Base-by-base conservation (phyloP, 768 basidiomycete genomes). In the Boletus eberwhitei region DNA sequence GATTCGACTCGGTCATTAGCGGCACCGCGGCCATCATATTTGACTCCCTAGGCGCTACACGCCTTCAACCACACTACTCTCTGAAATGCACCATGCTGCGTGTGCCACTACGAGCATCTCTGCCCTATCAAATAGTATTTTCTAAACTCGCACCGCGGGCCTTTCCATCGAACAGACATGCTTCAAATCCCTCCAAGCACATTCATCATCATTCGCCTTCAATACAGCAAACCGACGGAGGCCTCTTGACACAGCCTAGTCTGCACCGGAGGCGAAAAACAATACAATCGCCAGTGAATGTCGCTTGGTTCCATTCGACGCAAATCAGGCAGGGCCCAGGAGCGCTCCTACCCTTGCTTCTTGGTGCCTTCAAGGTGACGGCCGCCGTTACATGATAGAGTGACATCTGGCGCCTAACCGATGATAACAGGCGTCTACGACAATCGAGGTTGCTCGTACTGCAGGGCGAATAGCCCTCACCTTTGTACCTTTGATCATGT, bases 391-490 rank as follows among this genome's bases (percentile, higher is more conserved):
- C 19, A 35, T 37, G 54, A 52, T 46, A 36, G 38, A 34, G 47
- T 46, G 8, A 5, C 16, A 13, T 16, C 55, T 52, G 34, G 53
- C 26, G 26, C 21, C 34, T 5, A 34, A 19, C 32, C 17, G 8
- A 14, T 26, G 17, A 17, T n/a, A 0, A 11, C 58, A 93, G 91
- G 78, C 87, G 1, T 90, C 90, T 5, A 79, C 83, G n/a, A 79
- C 85, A 0, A 74, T 93, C 47, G 85, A 87, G 63, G 39, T 87
- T n/a, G 81, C 83, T 16, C 80, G 86, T 45, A 89, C 84, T 8
- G 81, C 82, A 40, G 84, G 78, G 41, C 81, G 91, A 53, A 77
- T 93, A 48, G 84, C 82, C 0, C 75, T 93, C 32, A 91, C 89
- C 0, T 83, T 93, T 57, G 73, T 90, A 13, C 91, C 91, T 22